A percentile compares a stretch with the other conserved stretches of the same genome.
Conservation (phyloP, 2,329 filamentous ascomycete species). For the Colletotrichum tropicicola region DNA sequence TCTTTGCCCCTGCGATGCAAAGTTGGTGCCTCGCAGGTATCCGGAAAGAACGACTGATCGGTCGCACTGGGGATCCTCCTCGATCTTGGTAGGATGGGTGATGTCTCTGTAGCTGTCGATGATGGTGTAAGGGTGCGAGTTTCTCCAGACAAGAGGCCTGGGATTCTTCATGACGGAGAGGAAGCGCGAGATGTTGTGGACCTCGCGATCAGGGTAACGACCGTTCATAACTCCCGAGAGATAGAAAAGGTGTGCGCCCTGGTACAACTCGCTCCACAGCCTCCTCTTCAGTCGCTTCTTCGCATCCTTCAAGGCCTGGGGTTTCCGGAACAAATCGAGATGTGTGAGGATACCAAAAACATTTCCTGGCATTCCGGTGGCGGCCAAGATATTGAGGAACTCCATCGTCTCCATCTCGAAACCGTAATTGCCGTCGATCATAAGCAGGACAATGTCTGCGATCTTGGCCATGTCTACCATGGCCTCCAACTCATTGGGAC, state of each 20-base stretch:
- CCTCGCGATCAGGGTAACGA: conserved; percentile 93
- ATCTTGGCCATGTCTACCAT: conserved; percentile 99
- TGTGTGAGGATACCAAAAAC: conserved; percentile 98
- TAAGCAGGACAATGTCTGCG: conserved; percentile 93
- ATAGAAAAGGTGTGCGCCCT: conserved; percentile 97
- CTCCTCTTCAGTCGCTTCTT: conserved; percentile 97
- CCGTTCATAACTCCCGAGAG: conserved; percentile 96
- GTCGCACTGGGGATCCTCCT: conserved; percentile 89
- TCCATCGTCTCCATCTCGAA: conserved; percentile 99
- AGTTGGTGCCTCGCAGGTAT: conserved; percentile 94
- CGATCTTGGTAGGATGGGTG: conserved; percentile 90
- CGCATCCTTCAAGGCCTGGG: conserved; percentile 87
- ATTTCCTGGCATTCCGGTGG: conserved; percentile 97
- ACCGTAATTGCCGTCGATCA: conserved; percentile 99
- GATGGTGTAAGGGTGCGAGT: conserved; percentile 92
- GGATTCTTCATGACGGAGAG: conserved; percentile 99
- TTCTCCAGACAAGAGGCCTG: conserved; percentile 93
- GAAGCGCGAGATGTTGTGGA: conserved; percentile 95
- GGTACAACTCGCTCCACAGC: conserved; percentile 96
- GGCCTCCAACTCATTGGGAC: conserved; percentile 92
- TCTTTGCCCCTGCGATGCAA: conserved; percentile 83
- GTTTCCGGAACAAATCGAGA: conserved; percentile 93
- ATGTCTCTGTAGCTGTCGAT: conserved; percentile 96
- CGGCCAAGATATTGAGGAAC: conserved; percentile 92
- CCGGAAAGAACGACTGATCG: conserved; percentile 91